A percentile compares a stretch with the other conserved stretches of the same genome.
phyloP scores from a whole-genome alignment of 768 basidiomycete species.

The Glaciozyma martinii region DNA sequence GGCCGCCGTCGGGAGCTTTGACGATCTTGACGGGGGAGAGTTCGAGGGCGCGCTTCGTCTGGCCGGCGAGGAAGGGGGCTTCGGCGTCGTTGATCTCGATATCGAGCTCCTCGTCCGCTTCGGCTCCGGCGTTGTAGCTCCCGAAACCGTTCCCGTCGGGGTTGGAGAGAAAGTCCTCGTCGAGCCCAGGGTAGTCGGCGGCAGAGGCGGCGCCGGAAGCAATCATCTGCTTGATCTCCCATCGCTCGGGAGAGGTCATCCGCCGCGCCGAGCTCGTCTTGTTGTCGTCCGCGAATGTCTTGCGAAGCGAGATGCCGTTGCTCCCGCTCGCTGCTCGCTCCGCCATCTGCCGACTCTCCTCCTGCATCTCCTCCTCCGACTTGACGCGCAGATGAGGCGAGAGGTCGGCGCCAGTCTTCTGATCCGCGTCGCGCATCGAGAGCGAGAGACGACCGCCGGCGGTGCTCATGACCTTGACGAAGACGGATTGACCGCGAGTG shows the following conservation, averaged over 20 bases:
- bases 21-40: conserved; percentile 96
- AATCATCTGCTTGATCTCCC: conserved; percentile 99
- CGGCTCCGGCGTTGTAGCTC: conserved; percentile 51
- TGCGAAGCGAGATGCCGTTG: conserved; percentile 67
- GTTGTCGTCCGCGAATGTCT: conserved; percentile 39
- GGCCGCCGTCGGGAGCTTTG: conserved; percentile 93
- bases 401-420: conserved; percentile 75
- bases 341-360: conserved; percentile 61
- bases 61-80: conserved; percentile 88
- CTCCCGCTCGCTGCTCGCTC: conserved; percentile 65
- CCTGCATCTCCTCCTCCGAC: conserved; percentile 77
- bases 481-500: conserved; percentile 71
- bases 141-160: conserved; percentile 32
- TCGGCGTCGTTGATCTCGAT: conserved; percentile 96
- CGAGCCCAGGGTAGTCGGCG: conserved; percentile 86
- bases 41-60: conserved; percentile 89
- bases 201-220: conserved; percentile 86
- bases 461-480: conserved; percentile 93
- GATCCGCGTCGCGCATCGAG: conserved; percentile 98
- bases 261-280: conserved; percentile 73
- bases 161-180: conserved; percentile 43
- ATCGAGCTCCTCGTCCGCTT: conserved; percentile 87
- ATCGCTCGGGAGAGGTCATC: conserved; percentile 89
- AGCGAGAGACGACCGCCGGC: conserved; percentile 71
- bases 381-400: conserved; percentile 91